Base-by-base conservation (phyloP, 768 basidiomycete species). In the Hebeloma cylindrosporum region DNA sequence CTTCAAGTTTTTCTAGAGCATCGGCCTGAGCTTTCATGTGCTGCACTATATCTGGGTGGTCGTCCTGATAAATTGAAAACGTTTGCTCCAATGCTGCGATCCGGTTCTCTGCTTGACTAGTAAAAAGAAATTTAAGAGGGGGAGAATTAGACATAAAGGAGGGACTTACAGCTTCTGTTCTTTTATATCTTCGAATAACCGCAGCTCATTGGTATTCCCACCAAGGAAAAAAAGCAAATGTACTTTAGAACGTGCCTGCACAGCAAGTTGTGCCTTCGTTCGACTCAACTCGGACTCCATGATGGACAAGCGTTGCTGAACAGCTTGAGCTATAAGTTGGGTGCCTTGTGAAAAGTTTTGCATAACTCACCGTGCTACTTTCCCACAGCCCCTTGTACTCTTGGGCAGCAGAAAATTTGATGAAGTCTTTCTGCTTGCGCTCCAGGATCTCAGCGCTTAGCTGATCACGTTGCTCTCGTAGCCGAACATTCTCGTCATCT, bases 231-330 rank as follows among this genome's bases (percentile, higher is more conserved):
- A 90, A 4, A 67, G 66, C 63, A 93, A 72, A 25, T 92, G 70
- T 37, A 91, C 85, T 48, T 82, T 79, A 17, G 86, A 75, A 5
- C 84, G 82, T 1, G 77, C 71, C 20, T 81, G 67, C 0, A 90
- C 89, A 14, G 88, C 92, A n/a, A 94, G 68, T 22, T 79, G 77
- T 11, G 85, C 75, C 62, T 86, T 89, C 51, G 86, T 71, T 17
- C 93, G 75, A 30, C 69, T 73, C 8, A 87, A 68, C 61, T 97
- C 92, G 1, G 85, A 85, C 49, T 80, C 70, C 18, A 95, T 61
- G 21, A 80, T 77, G 9, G 61, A 60, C 32, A 97, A 82, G 28
- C 93, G 85, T 48, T 87, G 88, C 81, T 92, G 33, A 43, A 41
- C 17, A 56, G 46, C 41, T 33, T 47, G 42, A 48, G 32, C 34